phyloP scores from a whole-genome alignment of 441 rosid genomes.

The Jatropha podagrica region DNA sequence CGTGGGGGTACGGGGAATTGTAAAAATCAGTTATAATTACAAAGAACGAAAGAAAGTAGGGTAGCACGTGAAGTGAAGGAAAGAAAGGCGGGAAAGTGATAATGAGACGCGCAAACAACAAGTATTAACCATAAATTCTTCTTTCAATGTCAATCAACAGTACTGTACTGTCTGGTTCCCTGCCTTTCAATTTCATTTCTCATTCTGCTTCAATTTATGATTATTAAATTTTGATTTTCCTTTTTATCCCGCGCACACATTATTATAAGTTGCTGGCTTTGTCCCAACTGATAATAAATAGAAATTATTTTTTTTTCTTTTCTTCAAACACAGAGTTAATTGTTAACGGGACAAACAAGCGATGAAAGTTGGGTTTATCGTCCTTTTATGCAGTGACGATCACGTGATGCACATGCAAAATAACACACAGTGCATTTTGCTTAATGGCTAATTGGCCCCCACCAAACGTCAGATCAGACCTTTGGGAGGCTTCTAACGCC shows the following conservation, averaged over 20 bases:
- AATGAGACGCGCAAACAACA: neutral
- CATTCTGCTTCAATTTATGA: no score
- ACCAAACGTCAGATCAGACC: neutral
- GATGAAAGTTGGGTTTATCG: no score
- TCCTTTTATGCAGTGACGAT: neutral
- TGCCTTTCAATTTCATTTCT: neutral
- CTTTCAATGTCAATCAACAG: neutral
- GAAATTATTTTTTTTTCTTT: no score
- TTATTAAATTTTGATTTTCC: no score
- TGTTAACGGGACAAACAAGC: no score
- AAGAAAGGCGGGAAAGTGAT: neutral
- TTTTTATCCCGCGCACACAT: no score
- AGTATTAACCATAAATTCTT: neutral
- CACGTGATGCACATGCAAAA: slow-evolving; percentile 16
- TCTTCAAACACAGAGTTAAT: no score
- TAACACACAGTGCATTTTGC: neutral
- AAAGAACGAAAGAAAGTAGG: slow-evolving; percentile 17
- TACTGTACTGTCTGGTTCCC: neutral
- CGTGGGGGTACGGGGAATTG: no score
- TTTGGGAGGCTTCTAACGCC: neutral
- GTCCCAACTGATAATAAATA: no score
- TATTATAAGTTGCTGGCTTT: no score
- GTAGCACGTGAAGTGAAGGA: slow-evolving; percentile 49
- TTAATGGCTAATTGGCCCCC: neutral
- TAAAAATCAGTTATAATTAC: no score